A percentile compares a stretch with the other conserved stretches of the same genome.
These are phyloP conservation scores for Sclerospora graminicola DNA, from an alignment of 352 stramenopile species.

Conservation along the genomic window DNA sequence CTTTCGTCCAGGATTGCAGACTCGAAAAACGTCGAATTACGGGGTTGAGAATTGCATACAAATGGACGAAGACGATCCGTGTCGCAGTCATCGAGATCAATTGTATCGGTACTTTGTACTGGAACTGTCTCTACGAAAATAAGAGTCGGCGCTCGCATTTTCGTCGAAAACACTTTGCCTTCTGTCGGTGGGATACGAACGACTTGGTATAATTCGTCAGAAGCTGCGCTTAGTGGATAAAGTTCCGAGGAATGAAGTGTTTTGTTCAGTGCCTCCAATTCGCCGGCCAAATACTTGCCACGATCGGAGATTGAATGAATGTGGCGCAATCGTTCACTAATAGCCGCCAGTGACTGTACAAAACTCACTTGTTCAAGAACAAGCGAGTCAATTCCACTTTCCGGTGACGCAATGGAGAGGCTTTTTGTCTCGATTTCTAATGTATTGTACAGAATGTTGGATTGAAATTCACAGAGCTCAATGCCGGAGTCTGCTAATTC, in stretches of 20 bases:
- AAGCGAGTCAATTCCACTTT: constrained; percentile 36
- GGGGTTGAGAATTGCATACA: constrained; percentile 33
- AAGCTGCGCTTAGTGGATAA: constrained; percentile 62
- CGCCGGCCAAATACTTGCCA: constrained; percentile 29
- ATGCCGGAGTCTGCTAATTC: constrained; percentile 36
- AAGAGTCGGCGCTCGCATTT: constrained; percentile 69
- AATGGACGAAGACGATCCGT: constrained; percentile 39
- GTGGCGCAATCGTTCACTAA: constrained; percentile 58
- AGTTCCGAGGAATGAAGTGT: constrained; percentile 45
- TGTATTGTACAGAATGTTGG: constrained; percentile 60
- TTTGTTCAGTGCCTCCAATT: constrained; percentile 47
- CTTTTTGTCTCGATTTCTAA: constrained; percentile 22
- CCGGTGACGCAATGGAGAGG: constrained; percentile 2
- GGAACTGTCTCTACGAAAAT: constrained; percentile 69
- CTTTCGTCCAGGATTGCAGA: constrained; percentile 23
- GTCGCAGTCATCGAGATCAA: constrained; percentile 22
- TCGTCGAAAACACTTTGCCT: constrained; percentile 80
- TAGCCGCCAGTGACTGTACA: constrained; percentile 56
- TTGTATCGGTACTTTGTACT: constrained; percentile 27
- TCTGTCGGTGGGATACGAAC: constrained; percentile 59
- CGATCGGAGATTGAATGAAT: constrained; percentile 49
- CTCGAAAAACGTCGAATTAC: constrained; percentile 61
- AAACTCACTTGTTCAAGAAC: constrained; percentile 70
- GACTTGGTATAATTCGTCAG: constrained; percentile 63
- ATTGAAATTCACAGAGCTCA: constrained; percentile 60